These are phyloP conservation scores for Sphenostylis stenocarpa DNA, from an alignment of 306 rosid species.

Conservation along the genomic window DNA sequence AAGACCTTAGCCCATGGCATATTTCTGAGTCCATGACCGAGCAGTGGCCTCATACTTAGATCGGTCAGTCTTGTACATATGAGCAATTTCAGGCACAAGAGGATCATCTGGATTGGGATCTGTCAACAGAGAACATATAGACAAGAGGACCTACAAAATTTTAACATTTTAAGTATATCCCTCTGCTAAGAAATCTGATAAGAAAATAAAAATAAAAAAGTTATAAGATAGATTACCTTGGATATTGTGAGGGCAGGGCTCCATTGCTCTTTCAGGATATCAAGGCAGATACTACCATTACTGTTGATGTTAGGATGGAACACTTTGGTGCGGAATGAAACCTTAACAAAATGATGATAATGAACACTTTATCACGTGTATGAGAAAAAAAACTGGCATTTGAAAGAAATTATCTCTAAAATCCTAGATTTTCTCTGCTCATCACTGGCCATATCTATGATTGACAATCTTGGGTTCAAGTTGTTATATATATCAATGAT, in stretches of 20 bases:
- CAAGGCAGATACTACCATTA: conserved; percentile 34
- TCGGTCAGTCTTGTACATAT: conserved; percentile 32
- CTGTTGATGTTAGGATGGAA: conserved; percentile 39
- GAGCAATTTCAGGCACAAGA: conserved; percentile 38
- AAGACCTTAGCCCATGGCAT: conserved; percentile 32
- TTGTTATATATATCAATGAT: neutral
- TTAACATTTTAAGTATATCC: neutral
- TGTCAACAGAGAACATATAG: conserved; percentile 34
- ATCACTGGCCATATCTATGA: neutral
- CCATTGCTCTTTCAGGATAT: conserved; percentile 40
- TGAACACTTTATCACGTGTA: neutral
- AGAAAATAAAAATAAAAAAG: neutral
- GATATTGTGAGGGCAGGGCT: conserved; percentile 36
- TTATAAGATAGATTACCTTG: conserved; percentile 5
- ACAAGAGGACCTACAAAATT: conserved; percentile 16
- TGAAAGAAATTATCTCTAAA: neutral
- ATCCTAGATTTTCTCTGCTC: neutral
- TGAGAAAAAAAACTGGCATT: neutral
- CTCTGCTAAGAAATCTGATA: neutral
- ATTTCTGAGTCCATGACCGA: conserved; percentile 36
- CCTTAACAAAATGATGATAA: conserved; percentile 7
- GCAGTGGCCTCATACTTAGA: conserved; percentile 34
- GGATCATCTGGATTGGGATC: conserved; percentile 43
- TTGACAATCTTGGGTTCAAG: neutral
- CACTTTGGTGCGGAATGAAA: conserved; percentile 36